A percentile compares a stretch with the other conserved stretches of the same genome.
phyloP scores from a whole-genome alignment of 192 early-diverging fungal species.

The Coemansia sp. region DNA sequence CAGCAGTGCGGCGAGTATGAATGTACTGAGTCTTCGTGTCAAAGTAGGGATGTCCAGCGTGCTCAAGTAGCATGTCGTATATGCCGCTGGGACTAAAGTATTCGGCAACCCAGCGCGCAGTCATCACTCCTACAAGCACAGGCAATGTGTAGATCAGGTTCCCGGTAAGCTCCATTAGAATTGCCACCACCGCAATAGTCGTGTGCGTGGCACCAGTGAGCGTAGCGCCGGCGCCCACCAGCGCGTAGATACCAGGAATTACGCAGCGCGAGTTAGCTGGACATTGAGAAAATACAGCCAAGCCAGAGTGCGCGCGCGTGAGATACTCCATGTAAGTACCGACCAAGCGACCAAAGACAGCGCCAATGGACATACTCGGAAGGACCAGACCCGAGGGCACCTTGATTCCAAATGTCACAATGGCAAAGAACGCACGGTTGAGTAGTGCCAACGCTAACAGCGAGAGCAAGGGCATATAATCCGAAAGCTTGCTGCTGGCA shows the following conservation, averaged over 20 bases:
- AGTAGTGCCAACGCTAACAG: conserved; percentile 52
- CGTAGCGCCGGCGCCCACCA: conserved; percentile 58
- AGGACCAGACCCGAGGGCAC: conserved; percentile 58
- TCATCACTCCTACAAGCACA: conserved; percentile 58
- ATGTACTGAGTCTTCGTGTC: conserved; percentile 75
- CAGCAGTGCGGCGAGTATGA: conserved; percentile 57
- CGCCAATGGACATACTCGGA: conserved; percentile 60
- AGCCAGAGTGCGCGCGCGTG: conserved; percentile 32
- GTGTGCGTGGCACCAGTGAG: conserved; percentile 62
- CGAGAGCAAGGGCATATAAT: conserved; percentile 40
- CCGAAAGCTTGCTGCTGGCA: conserved; percentile 41
- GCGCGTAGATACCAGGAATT: conserved; percentile 70
- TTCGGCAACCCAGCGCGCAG: conserved; percentile 75
- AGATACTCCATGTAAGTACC: conserved; percentile 52
- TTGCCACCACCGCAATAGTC: conserved; percentile 63
- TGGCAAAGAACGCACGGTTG: conserved; percentile 51
- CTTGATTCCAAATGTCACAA: conserved; percentile 56
- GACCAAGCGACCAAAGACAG: conserved; percentile 49
- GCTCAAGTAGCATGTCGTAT: conserved; percentile 72
- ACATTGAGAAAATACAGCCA: conserved; percentile 52
- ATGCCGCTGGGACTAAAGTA: conserved; percentile 65
- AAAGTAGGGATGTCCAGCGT: conserved; percentile 72
- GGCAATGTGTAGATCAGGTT: conserved; percentile 72
- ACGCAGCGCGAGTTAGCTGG: conserved; percentile 56
- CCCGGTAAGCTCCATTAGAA: conserved; percentile 81